A percentile compares a stretch with the other conserved stretches of the same genome.
phyloP scores from a whole-genome alignment of 2,329 filamentous ascomycete genomes.

The Neonectria sp. region DNA sequence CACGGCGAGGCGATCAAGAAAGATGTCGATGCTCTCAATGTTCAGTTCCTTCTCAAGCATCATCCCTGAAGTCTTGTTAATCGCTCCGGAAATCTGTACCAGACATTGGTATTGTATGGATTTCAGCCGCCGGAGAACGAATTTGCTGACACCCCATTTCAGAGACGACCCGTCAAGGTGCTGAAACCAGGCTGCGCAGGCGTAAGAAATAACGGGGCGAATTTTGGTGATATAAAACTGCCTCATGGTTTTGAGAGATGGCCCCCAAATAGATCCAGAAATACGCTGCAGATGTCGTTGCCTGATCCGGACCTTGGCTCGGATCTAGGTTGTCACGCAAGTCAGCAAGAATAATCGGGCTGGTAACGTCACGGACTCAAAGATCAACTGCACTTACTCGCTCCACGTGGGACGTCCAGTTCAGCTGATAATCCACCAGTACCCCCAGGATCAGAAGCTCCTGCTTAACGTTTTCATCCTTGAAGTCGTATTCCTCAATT shows the following conservation, averaged over 20 bases:
- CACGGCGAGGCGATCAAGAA: not conserved
- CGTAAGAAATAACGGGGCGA: conserved; percentile 24
- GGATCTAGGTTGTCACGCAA: not conserved
- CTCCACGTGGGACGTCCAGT: conserved; percentile 1
- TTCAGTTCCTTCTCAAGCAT: conserved; percentile 27
- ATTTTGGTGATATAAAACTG: conserved; percentile 25
- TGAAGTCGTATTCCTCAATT: not conserved
- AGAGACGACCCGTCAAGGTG: too few species aligned
- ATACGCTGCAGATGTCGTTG: conserved; percentile 18
- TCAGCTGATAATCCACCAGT: conserved; percentile 13
- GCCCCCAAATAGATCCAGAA: conserved; percentile 24
- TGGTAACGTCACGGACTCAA: not conserved
- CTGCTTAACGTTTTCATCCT: too few species aligned
- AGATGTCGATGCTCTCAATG: conserved; percentile 12
- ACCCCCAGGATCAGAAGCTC: conserved; percentile 16
- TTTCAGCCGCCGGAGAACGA: too few species aligned
- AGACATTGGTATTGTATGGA: conserved; percentile 13
- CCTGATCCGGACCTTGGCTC: not conserved
- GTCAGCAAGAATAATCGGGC: too few species aligned
- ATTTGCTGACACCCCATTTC: too few species aligned
- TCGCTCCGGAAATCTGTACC: conserved; percentile 13
- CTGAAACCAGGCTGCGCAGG: conserved; percentile 31
- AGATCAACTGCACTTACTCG: not conserved
- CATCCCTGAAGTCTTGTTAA: not conserved
- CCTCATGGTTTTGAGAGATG: conserved; percentile 9